These are phyloP conservation scores for Myxozyma sirexii DNA, from an alignment of 805 yeast species.

Conservation along the genomic window DNA sequence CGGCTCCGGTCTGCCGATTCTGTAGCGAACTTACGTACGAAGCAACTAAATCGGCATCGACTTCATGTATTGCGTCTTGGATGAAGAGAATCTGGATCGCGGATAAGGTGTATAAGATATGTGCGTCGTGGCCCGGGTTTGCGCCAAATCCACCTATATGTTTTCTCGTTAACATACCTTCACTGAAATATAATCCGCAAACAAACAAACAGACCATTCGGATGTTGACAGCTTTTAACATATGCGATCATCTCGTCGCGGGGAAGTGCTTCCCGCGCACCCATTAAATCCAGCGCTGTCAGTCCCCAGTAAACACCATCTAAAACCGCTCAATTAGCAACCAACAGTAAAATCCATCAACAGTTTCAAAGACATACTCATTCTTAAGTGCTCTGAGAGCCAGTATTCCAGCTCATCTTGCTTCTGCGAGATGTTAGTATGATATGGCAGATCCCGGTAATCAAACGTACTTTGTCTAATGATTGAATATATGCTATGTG, in stretches of 20 bases:
- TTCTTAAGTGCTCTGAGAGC: conserved; percentile 84
- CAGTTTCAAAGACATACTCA: conserved; percentile 58
- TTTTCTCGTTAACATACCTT: no score
- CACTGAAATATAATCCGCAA: no score
- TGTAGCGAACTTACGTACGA: conserved; percentile 48
- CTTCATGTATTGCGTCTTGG: conserved; percentile 57
- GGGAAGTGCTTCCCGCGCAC: conserved; percentile 59
- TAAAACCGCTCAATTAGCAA: conserved; percentile 8
- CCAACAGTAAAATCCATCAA: not conserved
- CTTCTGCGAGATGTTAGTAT: conserved; percentile 37
- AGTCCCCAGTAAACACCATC: conserved; percentile 95
- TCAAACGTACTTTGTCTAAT: conserved; percentile 47
- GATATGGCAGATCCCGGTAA: not conserved
- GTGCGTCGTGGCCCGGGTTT: conserved; percentile 87
- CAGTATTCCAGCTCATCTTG: conserved; percentile 74
- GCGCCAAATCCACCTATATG: conserved; percentile 86
- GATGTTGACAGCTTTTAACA: conserved; percentile 64
- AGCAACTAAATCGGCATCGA: conserved; percentile 45
- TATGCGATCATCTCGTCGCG: conserved; percentile 65
- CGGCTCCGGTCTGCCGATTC: conserved; percentile 59
- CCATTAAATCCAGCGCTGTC: conserved; percentile 67
- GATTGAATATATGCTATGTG: conserved; percentile 62
- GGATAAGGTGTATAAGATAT: conserved; percentile 78
- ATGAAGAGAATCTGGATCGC: conserved; percentile 79
- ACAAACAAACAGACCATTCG: conserved; percentile 37